Conservation (phyloP, 2,329 filamentous ascomycete species). For the Sporothrix phasma region DNA sequence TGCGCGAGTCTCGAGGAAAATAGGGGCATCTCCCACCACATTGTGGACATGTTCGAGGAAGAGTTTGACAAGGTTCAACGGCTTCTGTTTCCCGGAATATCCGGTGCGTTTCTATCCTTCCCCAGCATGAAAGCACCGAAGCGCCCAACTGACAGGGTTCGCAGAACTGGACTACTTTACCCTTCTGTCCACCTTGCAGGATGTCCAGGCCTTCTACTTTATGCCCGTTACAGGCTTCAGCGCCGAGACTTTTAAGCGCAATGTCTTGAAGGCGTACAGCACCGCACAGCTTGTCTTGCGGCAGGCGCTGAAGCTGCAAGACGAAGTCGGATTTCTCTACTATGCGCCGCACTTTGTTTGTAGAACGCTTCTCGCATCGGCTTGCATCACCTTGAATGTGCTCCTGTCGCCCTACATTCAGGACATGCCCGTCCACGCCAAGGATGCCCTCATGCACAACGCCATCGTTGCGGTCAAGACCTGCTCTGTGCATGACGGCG, state of each 20-base stretch:
- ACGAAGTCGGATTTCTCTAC: conserved; percentile 30
- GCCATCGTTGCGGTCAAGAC: conserved; percentile 29
- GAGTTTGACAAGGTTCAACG: conserved; percentile 41
- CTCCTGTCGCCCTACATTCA: conserved; percentile 35
- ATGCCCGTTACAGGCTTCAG: conserved; percentile 33
- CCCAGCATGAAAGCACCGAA: neutral
- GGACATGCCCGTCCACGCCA: conserved; percentile 23
- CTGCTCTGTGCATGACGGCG: conserved; percentile 39
- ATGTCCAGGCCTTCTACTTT: conserved; percentile 45
- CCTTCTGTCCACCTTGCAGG: conserved; percentile 39
- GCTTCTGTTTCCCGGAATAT: conserved; percentile 36
- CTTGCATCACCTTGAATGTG: conserved; percentile 36
- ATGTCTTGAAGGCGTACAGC: conserved; percentile 37
- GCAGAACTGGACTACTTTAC: conserved; percentile 40
- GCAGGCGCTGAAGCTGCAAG: conserved; percentile 34
- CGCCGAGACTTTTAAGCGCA: conserved; percentile 32
- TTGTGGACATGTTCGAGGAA: conserved; percentile 40
- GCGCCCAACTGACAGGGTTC: conserved; percentile 12
- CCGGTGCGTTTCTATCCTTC: conserved; percentile 29
- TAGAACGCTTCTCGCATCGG: conserved; percentile 36
- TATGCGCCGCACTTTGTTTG: conserved; percentile 43
- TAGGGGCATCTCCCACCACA: conserved; percentile 36
- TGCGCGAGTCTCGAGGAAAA: conserved; percentile 37
- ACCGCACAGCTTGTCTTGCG: conserved; percentile 39
- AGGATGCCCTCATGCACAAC: conserved; percentile 26